Percentiles rank a stretch among this genome's conserved stretches.
These are phyloP conservation scores for Microbotryum violaceum DNA, from an alignment of 1,284 basidiomycete species.

Conservation along the genomic window DNA sequence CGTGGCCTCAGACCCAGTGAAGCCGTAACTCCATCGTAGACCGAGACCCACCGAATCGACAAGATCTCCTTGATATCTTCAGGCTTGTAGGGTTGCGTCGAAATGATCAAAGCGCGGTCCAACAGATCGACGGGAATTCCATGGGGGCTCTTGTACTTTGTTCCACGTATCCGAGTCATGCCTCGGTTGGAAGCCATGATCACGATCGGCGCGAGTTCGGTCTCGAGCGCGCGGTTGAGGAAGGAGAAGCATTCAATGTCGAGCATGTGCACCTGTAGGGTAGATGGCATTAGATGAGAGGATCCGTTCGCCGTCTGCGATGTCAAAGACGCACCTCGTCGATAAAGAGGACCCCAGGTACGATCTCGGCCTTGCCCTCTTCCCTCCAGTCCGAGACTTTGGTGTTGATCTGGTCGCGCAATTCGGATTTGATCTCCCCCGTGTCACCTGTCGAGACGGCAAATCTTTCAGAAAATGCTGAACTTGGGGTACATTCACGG, in stretches of 20 bases:
- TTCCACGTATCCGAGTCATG: conserved; percentile 88
- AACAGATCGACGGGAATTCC: conserved; percentile 90
- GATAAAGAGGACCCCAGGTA: conserved; percentile 65
- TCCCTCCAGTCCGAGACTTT: conserved; percentile 98
- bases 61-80: conserved; percentile 87
- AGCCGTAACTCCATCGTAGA: neutral
- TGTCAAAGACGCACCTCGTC: conserved; percentile 20
- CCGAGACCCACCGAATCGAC: conserved; percentile 62
- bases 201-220: conserved; percentile 85
- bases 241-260: conserved; percentile 99
- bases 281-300: conserved; percentile 39
- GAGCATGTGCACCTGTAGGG: conserved; percentile 95
- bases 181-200: conserved; percentile 98
- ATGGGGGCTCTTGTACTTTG: conserved; percentile 87
- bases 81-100: conserved; percentile 76
- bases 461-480: conserved; percentile 50
- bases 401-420: conserved; percentile 91
- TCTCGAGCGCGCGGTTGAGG: conserved; percentile 90
- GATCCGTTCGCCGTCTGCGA: neutral
- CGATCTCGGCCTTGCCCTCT: conserved; percentile 96
- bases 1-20: neutral
- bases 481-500: neutral
- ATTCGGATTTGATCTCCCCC: conserved; percentile 95
- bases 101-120: conserved; percentile 91
- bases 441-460: conserved; percentile 67